phyloP scores from a whole-genome alignment of 2,329 filamentous ascomycete species.

The Aureobasidium pullulans region DNA sequence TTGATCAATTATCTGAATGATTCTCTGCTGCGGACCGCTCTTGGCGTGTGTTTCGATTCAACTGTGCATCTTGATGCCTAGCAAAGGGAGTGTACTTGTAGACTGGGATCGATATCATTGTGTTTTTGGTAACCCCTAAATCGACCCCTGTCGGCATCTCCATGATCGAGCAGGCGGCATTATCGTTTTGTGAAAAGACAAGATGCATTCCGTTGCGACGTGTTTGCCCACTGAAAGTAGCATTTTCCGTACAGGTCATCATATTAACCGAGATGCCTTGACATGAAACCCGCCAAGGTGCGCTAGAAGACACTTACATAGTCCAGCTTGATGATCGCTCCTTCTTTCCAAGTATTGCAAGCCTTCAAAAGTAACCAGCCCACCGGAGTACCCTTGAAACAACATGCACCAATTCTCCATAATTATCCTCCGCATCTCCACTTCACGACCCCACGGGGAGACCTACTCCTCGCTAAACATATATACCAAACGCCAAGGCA shows the following conservation, averaged over 20 bases:
- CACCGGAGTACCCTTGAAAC: neutral
- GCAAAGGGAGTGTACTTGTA: too few relatives aligned
- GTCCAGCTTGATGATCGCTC: neutral
- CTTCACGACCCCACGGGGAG: neutral
- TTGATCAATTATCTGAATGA: neutral
- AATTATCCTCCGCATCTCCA: neutral
- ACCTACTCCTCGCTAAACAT: neutral
- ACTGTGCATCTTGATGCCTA: too few relatives aligned
- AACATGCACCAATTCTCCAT: neutral
- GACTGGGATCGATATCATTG: too few relatives aligned
- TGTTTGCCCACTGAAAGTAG: too few relatives aligned
- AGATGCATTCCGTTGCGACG: too few relatives aligned
- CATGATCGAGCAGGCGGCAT: too few relatives aligned
- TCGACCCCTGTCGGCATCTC: too few relatives aligned
- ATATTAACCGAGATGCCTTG: neutral
- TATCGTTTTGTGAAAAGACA: too few relatives aligned
- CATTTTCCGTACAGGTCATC: too few relatives aligned
- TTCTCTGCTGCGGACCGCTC: neutral
- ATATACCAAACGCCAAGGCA: neutral
- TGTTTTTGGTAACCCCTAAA: too few relatives aligned
- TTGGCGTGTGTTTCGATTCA: too few relatives aligned
- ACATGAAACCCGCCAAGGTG: neutral
- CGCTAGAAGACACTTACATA: neutral
- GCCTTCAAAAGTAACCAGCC: neutral
- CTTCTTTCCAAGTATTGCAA: neutral